Conservation (phyloP, 495 filamentous ascomycete species). For the Monascus purpureus region DNA sequence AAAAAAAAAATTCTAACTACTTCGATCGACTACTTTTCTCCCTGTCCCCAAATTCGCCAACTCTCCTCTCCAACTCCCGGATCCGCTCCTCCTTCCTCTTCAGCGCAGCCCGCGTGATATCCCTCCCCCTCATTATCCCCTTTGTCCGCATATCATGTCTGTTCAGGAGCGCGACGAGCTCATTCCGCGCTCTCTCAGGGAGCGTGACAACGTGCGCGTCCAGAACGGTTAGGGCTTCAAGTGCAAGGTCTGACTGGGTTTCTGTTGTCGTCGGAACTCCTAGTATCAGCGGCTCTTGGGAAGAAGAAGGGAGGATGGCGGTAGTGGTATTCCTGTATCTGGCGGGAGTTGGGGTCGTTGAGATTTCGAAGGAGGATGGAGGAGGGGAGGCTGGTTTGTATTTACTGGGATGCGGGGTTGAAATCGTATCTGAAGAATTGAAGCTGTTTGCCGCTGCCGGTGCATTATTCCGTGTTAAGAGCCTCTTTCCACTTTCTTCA, state of each 20-base stretch:
- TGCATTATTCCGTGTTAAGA: constrained; percentile 4
- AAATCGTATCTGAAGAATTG: not conserved
- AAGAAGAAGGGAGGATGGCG: not conserved
- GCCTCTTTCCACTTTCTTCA: constrained; percentile 8
- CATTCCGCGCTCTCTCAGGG: constrained; percentile 21
- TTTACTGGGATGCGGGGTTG: not conserved
- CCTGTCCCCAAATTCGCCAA: too few species aligned
- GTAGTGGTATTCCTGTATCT: constrained; percentile 26
- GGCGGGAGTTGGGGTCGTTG: constrained; percentile 35
- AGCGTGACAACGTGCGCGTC: constrained; percentile 32
- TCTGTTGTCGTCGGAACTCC: constrained; percentile 10
- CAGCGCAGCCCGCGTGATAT: constrained; percentile 45
- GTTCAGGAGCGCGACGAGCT: constrained; percentile 35
- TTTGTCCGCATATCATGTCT: constrained; percentile 38
- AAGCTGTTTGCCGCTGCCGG: not conserved
- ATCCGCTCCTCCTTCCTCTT: constrained; percentile 48
- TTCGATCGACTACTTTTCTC: too few species aligned
- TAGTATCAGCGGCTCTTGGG: not conserved
- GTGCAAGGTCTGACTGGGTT: constrained; percentile 30
- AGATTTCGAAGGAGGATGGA: constrained; percentile 17
- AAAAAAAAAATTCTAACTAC: too few species aligned
- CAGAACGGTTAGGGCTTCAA: constrained; percentile 36
- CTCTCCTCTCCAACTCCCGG: constrained; percentile 25
- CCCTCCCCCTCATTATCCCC: constrained; percentile 47
- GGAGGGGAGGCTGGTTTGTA: constrained; percentile 5